Evolutionary conservation across 106 monocot species (phyloP), one percentile per base, ranked within the genome.

Genomic region (Allium sativum): DNA sequence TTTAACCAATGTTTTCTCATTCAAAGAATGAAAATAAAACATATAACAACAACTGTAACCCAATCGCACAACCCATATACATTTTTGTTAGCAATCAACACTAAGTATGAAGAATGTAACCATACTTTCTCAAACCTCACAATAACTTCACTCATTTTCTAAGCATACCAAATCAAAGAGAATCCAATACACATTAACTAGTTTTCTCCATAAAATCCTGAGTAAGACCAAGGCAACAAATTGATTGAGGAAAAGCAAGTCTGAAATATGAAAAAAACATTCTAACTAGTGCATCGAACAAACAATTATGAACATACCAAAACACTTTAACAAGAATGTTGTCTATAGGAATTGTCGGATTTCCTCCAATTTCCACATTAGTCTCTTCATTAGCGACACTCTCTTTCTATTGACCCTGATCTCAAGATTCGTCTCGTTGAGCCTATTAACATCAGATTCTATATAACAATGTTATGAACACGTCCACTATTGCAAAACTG

Each of bases 231-330:
- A 70, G 70, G 50, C 10, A 70, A 64, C 64, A 81, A 44, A 19
- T 78, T 50, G 14, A 74, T 84, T 0, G 65, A 52, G 0, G 83
- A 83, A 10, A 75, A 59, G 15, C 65, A 70, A 12, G 87, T 79
- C 54, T 87, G 83, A 52, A 92, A 92, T 87, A 92, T 81, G 66
- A 92, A 92, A 7, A 87, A 69, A 0, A 84, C 92, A 70, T 48
- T 76, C 68, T 75, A 22, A 58, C 11, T 1, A 74, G 62, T 1
- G 83, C 12, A 42, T 76, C 87, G 45, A 92, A 92, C 10, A 92
- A 69, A 87, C 87, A 87, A 56, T 72, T 77, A 62, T 92, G 87
- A 0, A 84, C 87, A 61, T 92, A 87, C 92, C 92, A 92, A 19
- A 87, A 75, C 52, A 92, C 87, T 68, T 92, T 84, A 11, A 92